Evolutionary conservation across 768 basidiomycete genomes (phyloP).

Genomic region (Russula griseocarnosa): DNA sequence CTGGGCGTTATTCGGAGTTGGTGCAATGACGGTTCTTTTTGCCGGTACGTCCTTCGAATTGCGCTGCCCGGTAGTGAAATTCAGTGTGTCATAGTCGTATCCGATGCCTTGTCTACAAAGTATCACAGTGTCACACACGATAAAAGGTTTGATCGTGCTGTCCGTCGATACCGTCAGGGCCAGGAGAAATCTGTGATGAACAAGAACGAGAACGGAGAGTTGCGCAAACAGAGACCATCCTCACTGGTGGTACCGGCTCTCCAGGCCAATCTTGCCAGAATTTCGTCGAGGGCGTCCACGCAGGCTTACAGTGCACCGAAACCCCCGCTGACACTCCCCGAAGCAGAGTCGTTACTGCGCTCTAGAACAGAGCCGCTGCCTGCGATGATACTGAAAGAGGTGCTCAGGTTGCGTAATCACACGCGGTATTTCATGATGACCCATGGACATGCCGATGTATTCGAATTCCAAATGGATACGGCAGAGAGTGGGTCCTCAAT

Average conservation of each 20-base stretch:
- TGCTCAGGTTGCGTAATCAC: constrained; percentile 41
- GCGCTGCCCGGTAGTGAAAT: neutral
- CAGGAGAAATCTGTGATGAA: neutral
- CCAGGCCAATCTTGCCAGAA: constrained; percentile 7
- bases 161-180: constrained; percentile 22
- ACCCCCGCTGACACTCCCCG: constrained; percentile 2
- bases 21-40: constrained; percentile 69
- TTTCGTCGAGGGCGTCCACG: constrained; percentile 4
- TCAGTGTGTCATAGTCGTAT: constrained; percentile 45
- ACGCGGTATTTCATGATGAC: constrained; percentile 37
- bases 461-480: neutral
- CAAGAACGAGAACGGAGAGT: too few relatives aligned
- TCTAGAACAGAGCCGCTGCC: constrained; percentile 41
- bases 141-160: constrained; percentile 27
- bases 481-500: neutral
- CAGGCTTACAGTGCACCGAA: neutral
- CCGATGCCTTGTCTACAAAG: constrained; percentile 61
- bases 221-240: neutral
- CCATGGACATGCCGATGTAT: constrained; percentile 24
- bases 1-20: constrained; percentile 76
- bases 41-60: constrained; percentile 47
- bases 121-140: constrained; percentile 37
- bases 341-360: constrained; percentile 30
- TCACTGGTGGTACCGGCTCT: constrained; percentile 10
- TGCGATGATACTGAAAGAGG: constrained; percentile 37